These are phyloP conservation scores for Tarenaya hassleriana DNA, from an alignment of 345 rosid genomes.

Conservation along the genomic window DNA sequence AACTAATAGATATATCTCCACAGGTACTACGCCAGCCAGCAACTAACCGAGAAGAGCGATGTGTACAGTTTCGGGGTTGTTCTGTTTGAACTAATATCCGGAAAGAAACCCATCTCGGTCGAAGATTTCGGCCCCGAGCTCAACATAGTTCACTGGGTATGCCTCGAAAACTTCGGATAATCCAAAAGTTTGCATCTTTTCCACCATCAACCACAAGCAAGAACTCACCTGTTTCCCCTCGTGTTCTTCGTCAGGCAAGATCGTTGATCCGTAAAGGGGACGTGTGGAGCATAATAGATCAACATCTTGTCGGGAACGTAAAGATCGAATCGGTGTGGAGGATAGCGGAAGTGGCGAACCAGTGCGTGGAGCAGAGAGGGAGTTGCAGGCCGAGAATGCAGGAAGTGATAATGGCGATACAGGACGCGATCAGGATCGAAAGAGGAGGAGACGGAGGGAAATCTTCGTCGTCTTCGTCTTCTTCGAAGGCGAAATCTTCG, in stretches of 20 bases:
- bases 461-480: slow-evolving; percentile 31
- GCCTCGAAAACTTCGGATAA: slow-evolving; percentile 1
- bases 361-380: slow-evolving; percentile 72
- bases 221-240: neutral
- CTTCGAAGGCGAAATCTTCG: slow-evolving; percentile 59
- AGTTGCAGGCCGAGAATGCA: slow-evolving; percentile 78
- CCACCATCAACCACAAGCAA: neutral
- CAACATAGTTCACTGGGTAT: slow-evolving; percentile 94
- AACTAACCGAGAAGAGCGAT: slow-evolving; percentile 90
- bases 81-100: slow-evolving; percentile 86
- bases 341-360: slow-evolving; percentile 78
- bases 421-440: slow-evolving; percentile 82
- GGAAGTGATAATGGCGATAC: slow-evolving; percentile 70
- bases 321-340: slow-evolving; percentile 90
- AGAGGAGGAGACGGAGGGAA: slow-evolving; percentile 40
- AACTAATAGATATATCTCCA: neutral
- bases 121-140: slow-evolving; percentile 83
- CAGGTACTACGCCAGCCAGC: slow-evolving; percentile 92
- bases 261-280: slow-evolving; percentile 79
- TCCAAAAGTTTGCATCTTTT: slow-evolving; percentile 11
- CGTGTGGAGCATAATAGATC: slow-evolving; percentile 65
- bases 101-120: slow-evolving; percentile 73
- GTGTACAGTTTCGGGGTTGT: slow-evolving; percentile 98
- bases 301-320: slow-evolving; percentile 43
- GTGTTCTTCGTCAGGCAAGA: slow-evolving; percentile 52